Base-by-base conservation (phyloP, 495 filamentous ascomycete genomes). In the Friedmanniomyces endolithicus region DNA sequence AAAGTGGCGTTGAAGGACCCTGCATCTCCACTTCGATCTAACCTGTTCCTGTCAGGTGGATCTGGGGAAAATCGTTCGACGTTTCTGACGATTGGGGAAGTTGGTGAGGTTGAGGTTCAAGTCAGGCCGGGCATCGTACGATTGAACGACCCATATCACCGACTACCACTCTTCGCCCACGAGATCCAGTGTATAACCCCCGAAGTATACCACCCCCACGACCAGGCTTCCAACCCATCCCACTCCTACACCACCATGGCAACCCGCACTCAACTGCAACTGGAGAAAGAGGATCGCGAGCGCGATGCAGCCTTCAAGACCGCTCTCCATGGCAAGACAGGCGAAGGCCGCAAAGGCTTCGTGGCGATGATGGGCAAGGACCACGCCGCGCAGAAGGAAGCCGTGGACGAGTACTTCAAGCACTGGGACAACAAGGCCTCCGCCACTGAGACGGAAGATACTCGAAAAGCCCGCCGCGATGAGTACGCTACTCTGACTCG, bases 331-430 rank as follows among this genome's bases (percentile, higher is more conserved):
- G 90, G 90, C 67, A 85, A 85, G 64, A 87, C 87, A 19, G 75
- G 87, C 40, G 68, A 80, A 62, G 77, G 81, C 17, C 68, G 73
- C 25, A 86, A 82, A 63, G 88, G 87, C 64, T 78, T 96, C 64
- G 71, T 77, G 60, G 86, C 92, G 57, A 87, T 95, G 84, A 72
- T 94, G 53, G 75, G 76, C 63, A 98, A 98, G 74, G 84, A 90
- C 70, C 73, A 75, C 49, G 74, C 73, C 11, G 88, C 92, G 1
- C 87, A 97, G 68, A 81, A 89, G 73, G 80, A 87, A 47, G 90
- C 92, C 48, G 80, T 94, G 33, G 89, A 96, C 64, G 90, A 97
- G 71, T 98, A 98, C 75, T 97, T 95, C 81, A 98, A 96, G 82
- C 94, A 95, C 71, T 98, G 90, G 86, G 92, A 98, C 73, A 87